phyloP scores from a whole-genome alignment of 768 basidiomycete species.

The Porphyrellus cyaneotinctus region DNA sequence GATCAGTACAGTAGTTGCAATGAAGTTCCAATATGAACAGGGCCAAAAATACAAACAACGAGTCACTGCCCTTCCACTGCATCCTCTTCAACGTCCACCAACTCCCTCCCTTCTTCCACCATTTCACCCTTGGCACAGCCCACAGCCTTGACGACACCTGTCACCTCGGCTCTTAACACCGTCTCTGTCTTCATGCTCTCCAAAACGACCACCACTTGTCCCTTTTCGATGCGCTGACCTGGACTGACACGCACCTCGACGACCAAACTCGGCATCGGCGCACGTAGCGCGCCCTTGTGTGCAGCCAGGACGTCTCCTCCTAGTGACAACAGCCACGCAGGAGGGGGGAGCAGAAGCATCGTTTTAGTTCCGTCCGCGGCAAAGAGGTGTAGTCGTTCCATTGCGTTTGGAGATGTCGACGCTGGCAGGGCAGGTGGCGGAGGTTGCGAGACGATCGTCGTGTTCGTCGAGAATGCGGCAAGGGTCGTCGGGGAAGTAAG shows the following conservation, averaged over 20 bases:
- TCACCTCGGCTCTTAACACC: conserved; percentile 65
- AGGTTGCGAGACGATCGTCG: conserved; percentile 73
- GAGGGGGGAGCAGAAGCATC: conserved; percentile 62
- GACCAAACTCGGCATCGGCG: conserved; percentile 92
- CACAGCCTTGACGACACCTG: conserved; percentile 68
- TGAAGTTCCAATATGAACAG: neutral
- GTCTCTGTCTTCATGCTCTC: conserved; percentile 99
- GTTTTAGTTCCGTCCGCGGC: conserved; percentile 53
- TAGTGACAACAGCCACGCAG: conserved; percentile 65
- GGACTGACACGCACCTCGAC: conserved; percentile 79
- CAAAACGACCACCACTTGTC: conserved; percentile 76
- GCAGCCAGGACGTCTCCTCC: conserved; percentile 55
- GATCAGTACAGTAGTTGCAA: no score
- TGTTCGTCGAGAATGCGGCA: conserved; percentile 42
- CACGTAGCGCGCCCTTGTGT: conserved; percentile 62
- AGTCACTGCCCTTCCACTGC: conserved; percentile 11
- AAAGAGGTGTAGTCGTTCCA: conserved; percentile 79
- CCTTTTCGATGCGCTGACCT: conserved; percentile 77
- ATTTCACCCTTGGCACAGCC: conserved; percentile 84
- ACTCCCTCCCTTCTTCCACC: conserved; percentile 82
- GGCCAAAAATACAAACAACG: no score
- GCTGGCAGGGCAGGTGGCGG: conserved; percentile 51
- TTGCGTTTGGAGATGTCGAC: conserved; percentile 50
- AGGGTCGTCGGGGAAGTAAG: conserved; percentile 55
- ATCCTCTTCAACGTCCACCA: conserved; percentile 62